Evolutionary conservation across 192 early-diverging fungal species (phyloP), one percentile per base, ranked within the genome.

Genomic region (Neocallimastix lanati): DNA sequence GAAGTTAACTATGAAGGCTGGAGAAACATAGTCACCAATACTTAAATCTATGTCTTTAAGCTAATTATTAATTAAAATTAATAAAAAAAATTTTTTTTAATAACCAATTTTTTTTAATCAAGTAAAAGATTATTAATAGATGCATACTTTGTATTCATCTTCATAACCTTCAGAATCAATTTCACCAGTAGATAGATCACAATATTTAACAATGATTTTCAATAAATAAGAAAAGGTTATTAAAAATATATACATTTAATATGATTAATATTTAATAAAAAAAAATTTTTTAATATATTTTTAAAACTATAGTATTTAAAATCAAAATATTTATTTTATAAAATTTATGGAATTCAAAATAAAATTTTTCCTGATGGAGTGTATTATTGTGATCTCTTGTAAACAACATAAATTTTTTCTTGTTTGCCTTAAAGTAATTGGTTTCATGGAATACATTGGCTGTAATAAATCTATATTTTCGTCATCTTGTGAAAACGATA

Each of bases 121-220:
- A 25, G 29, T 76, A 33, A 28, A 2, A 80, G 29, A 21, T 21
- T 81, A n/a, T 79, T 33, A 3, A 16, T 25, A 27, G 21, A 21
- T 13, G 77, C 84, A 30, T 85, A 89, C 88, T 83, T 87, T 83
- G 83, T 97, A 98, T 83, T 98, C 97, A 82, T 96, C 97, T 77
- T 96, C 95, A 78, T 94, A 97, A 28, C 97, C 97, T 76, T 96
- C 93, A 33, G 85, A 86, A 80, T 96, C 94, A 9, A 94, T 91
- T 83, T 96, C 94, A 35, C 94, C 94, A 13, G 95, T 97, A 1
- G 88, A 86, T 18, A 96, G 96, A 82, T 99, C 97, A 84, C 94
- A 97, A 81, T 99, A 96, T 85, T 95, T 97, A 40, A 96, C n/a
- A n/a, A n/a, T n/a, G n/a, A n/a, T n/a, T n/a, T n/a, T n/a, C n/a